Percentiles rank a stretch among this genome's conserved stretches.
These are phyloP conservation scores for Juglanconis sp. DNA, from an alignment of 2,329 filamentous ascomycete species.

Conservation along the genomic window DNA sequence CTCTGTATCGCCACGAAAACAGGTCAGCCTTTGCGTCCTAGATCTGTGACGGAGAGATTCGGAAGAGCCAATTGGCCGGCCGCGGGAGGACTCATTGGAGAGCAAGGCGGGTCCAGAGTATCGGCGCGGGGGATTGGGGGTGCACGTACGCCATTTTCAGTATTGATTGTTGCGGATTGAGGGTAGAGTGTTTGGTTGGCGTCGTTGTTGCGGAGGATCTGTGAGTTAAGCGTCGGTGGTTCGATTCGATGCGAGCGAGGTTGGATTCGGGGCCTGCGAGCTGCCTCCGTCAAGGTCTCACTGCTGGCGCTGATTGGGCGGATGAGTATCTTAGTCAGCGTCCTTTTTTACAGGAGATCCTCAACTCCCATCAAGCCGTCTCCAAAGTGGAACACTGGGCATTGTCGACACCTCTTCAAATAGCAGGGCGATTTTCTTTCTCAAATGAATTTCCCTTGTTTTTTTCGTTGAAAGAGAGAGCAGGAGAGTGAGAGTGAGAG, in stretches of 20 bases:
- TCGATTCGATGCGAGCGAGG: slow-evolving; percentile 1
- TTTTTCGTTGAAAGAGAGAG: not conserved
- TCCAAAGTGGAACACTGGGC: not conserved
- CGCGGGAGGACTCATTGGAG: not conserved
- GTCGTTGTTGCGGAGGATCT: slow-evolving; percentile 14
- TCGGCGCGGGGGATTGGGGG: not conserved
- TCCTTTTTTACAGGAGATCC: not conserved
- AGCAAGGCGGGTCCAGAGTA: not conserved
- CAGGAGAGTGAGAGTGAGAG: not conserved
- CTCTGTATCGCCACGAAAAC: slow-evolving; percentile 24
- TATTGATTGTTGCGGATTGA: slow-evolving; percentile 19
- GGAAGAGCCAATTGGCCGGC: slow-evolving; percentile 9
- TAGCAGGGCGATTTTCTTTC: not conserved
- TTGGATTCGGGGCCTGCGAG: not conserved
- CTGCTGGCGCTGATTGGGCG: not conserved
- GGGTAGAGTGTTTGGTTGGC: slow-evolving; percentile 23
- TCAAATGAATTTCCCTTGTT: not conserved
- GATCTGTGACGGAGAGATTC: slow-evolving; percentile 5
- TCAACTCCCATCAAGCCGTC: not conserved
- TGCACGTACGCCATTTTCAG: slow-evolving; percentile 30
- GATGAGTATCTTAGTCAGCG: not conserved
- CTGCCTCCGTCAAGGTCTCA: slow-evolving; percentile 3
- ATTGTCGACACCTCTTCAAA: not conserved
- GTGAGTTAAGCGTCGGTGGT: slow-evolving; percentile 6
- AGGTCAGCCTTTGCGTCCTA: slow-evolving; percentile 25